Base-by-base conservation (phyloP, 148 eudicot genomes). In the Chenopodium suecicum region DNA sequence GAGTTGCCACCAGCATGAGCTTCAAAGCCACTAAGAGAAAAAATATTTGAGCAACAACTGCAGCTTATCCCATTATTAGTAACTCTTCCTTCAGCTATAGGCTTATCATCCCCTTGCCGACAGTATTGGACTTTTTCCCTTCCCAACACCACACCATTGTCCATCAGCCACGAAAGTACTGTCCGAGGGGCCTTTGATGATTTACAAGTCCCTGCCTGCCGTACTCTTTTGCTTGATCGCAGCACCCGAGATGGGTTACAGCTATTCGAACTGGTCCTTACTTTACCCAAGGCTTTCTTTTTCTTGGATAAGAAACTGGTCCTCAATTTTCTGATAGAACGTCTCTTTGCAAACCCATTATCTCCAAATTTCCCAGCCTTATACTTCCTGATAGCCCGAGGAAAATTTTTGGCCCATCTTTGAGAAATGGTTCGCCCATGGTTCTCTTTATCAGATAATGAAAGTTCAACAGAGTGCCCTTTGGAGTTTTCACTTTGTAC, bases 131-230 rank as follows among this genome's bases (percentile, higher is more conserved):
- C 92, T 84, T 91, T 97, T 73, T 86, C 82, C 83, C 95, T 81
- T 17, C 91, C 90, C 75, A 88, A 78, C 68, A 92, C 89, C 82
- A 84, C 88, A 56, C 88, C 82, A 73, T 86, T 92, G 81, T 92
- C 96, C 77, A 97, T 90, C 83, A 97, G 86, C 97, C 94, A 91
- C 72, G 99, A 89, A 72, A 97, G 85, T 67, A 89, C 71, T 41
- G 92, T 90, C 78, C 86, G 83, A 82, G 97, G 90, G 32, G 71
- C 80, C 66, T 84, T 89, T 44, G 90, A 83, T 60, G 86, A 81
- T 72, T 86, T 85, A 80, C 82, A 23, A 67, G 71, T 75, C 71
- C 77, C 80, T 17, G 74, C 82, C 75, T 83, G 83, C 23, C 89
- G 80, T 54, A 89, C 90, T 85, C 93, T 85, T 88, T 91, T 91